Evolutionary conservation across 1,284 basidiomycete species (phyloP).

Genomic region (Mycosarcoma maydis): DNA sequence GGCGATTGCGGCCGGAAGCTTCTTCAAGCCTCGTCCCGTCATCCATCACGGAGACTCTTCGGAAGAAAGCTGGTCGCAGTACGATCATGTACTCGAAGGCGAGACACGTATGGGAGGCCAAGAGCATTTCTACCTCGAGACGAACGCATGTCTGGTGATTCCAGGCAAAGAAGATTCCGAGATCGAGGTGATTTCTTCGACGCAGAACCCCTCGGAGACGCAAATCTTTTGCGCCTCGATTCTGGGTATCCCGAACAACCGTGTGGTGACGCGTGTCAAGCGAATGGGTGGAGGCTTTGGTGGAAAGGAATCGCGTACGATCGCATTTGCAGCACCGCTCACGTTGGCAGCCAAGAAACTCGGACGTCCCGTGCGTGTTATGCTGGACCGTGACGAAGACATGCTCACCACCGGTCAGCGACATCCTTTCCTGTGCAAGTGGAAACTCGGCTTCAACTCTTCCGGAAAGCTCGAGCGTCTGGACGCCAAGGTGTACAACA

Average conservation of each 20-base stretch:
- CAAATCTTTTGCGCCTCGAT: constrained; percentile 66
- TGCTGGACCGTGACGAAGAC: constrained; percentile 68
- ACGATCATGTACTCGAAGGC: constrained; percentile 61
- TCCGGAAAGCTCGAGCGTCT: constrained; percentile 65
- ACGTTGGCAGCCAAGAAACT: constrained; percentile 64
- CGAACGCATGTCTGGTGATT: constrained; percentile 65
- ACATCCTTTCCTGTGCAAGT: constrained; percentile 66
- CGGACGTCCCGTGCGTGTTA: constrained; percentile 64
- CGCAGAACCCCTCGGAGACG: constrained; percentile 67
- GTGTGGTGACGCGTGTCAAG: constrained; percentile 63
- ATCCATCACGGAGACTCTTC: constrained; percentile 51
- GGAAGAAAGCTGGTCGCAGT: constrained; percentile 44
- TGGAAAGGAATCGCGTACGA: constrained; percentile 64
- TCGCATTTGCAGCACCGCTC: constrained; percentile 53
- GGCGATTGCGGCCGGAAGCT: constrained; percentile 59
- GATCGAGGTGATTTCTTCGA: constrained; percentile 66
- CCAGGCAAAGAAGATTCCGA: constrained; percentile 67
- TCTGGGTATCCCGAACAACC: constrained; percentile 66
- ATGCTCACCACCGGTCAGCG: constrained; percentile 67
- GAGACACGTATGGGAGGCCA: constrained; percentile 65
- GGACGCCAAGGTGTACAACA: constrained; percentile 65
- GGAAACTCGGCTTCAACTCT: constrained; percentile 65
- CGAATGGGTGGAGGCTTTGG: constrained; percentile 67
- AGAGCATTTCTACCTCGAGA: constrained; percentile 64
- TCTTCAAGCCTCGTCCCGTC: constrained; percentile 53